A percentile compares a stretch with the other conserved stretches of the same genome.
Evolutionary conservation across 1,284 basidiomycete genomes (phyloP).

Genomic region (Agaricales sp.): DNA sequence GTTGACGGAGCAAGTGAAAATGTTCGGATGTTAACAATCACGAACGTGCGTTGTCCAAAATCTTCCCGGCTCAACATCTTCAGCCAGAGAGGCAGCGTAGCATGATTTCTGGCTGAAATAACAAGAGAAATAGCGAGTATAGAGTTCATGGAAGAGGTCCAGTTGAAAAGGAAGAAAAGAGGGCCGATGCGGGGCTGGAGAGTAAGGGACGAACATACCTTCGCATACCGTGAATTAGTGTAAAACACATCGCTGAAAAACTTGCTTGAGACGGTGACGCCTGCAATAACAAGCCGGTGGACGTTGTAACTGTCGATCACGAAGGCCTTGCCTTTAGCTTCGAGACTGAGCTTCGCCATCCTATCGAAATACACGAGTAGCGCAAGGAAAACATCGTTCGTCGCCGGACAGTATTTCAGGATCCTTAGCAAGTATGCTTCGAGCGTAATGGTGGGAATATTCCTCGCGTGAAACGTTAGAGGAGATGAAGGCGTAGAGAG

Average conservation of each 20-base stretch:
- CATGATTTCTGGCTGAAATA: no score
- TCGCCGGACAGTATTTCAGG: slow-evolving; percentile 96
- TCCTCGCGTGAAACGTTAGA: slow-evolving; percentile 91
- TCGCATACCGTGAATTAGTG: slow-evolving; percentile 98
- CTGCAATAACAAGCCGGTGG: slow-evolving; percentile 92
- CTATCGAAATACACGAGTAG: slow-evolving; percentile 96
- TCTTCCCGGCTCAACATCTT: background rate
- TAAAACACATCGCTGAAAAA: slow-evolving; percentile 99
- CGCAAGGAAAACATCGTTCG: slow-evolving; percentile 94
- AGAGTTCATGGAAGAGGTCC: no score
- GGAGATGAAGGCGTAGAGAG: slow-evolving; percentile 75
- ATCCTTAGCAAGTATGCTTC: slow-evolving; percentile 93
- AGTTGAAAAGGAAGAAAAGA: no score
- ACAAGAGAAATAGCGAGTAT: no score
- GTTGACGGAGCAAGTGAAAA: background rate
- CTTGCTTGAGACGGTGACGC: slow-evolving; percentile 96
- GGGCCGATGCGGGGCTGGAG: no score
- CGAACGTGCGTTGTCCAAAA: background rate
- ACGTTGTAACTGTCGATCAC: slow-evolving; percentile 98
- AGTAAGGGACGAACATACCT: slow-evolving; percentile 70
- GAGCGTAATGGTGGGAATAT: slow-evolving; percentile 90
- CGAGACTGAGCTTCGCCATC: slow-evolving; percentile 62
- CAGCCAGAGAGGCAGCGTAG: background rate
- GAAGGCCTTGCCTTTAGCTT: slow-evolving; percentile 65
- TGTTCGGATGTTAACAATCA: background rate